phyloP scores from a whole-genome alignment of 2,329 filamentous ascomycete species.

The Ophiosphaerella korrae region DNA sequence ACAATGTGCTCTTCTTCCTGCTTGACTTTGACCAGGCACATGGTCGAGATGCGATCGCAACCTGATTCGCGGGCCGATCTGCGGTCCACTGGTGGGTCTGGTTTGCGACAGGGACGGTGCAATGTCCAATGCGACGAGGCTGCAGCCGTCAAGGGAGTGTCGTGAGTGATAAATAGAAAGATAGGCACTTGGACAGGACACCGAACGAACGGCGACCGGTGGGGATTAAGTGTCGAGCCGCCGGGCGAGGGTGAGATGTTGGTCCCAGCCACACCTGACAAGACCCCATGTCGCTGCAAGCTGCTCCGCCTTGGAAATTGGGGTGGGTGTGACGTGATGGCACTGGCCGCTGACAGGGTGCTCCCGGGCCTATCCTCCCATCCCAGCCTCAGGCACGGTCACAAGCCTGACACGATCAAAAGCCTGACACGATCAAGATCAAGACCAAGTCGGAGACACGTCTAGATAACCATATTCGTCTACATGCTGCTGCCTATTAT shows the following conservation, averaged over 20 bases:
- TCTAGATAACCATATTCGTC: not conserved
- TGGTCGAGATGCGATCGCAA: conserved; percentile 38
- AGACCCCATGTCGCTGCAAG: conserved; percentile 29
- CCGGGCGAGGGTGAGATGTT: conserved; percentile 22
- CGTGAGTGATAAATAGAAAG: not conserved
- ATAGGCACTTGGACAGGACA: conserved; percentile 11
- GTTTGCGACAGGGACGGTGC: conserved; percentile 12
- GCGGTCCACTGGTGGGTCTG: conserved; percentile 22
- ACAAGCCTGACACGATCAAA: not conserved
- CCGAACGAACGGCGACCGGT: conserved; percentile 22
- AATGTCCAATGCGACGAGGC: conserved; percentile 2
- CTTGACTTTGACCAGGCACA: conserved; percentile 56
- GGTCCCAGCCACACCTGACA: conserved; percentile 38
- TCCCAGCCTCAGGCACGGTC: conserved; percentile 28
- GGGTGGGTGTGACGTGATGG: conserved; percentile 18
- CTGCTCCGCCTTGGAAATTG: conserved; percentile 33
- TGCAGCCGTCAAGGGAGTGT: not conserved
- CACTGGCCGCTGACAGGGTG: no score
- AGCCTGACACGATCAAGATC: no score
- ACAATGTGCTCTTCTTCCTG: conserved; percentile 53
- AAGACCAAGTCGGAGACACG: no score
- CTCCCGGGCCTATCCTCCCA: not conserved
- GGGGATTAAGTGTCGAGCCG: conserved; percentile 20
- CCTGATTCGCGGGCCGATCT: conserved; percentile 41
- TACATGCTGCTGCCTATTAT: conserved; percentile 26